Conservation (phyloP, 225 moss, liverwort and hornwort genomes). For the Rhytidiadelphus loreus region DNA sequence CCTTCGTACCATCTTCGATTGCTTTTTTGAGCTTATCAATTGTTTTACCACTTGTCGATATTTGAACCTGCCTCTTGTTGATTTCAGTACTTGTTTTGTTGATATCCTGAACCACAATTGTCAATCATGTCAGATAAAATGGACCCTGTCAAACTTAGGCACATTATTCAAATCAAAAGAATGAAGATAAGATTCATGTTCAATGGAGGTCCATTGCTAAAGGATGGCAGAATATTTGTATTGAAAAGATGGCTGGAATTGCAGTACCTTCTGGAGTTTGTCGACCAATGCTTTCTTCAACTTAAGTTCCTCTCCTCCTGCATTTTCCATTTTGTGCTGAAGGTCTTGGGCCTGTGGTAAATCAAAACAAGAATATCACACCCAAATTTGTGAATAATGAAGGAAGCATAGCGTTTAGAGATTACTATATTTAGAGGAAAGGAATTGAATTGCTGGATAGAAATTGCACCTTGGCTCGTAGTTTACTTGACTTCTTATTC, state of each 20-base stretch:
- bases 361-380: background rate
- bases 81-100: constrained; percentile 70
- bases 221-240: background rate
- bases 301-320: constrained; percentile 81
- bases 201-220: background rate
- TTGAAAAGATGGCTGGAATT: background rate
- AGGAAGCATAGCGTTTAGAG: background rate
- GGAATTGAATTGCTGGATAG: background rate
- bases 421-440: background rate
- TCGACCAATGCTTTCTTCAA: constrained; percentile 67
- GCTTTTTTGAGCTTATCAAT: constrained; percentile 46
- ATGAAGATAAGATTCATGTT: background rate
- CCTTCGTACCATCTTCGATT: constrained; percentile 54
- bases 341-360: constrained; percentile 60
- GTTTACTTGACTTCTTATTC: constrained; percentile 61
- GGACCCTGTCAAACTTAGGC: background rate
- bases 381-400: background rate
- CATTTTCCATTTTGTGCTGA: constrained; percentile 78
- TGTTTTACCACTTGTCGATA: constrained; percentile 64
- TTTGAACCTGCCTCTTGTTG: constrained; percentile 81
- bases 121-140: background rate
- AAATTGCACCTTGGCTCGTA: constrained; percentile 65
- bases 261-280: constrained; percentile 68
- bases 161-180: background rate
- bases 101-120: constrained; percentile 54